These are phyloP conservation scores for Oryza meyeriana DNA, from an alignment of 176 grass and related monocot species.

Conservation along the genomic window DNA sequence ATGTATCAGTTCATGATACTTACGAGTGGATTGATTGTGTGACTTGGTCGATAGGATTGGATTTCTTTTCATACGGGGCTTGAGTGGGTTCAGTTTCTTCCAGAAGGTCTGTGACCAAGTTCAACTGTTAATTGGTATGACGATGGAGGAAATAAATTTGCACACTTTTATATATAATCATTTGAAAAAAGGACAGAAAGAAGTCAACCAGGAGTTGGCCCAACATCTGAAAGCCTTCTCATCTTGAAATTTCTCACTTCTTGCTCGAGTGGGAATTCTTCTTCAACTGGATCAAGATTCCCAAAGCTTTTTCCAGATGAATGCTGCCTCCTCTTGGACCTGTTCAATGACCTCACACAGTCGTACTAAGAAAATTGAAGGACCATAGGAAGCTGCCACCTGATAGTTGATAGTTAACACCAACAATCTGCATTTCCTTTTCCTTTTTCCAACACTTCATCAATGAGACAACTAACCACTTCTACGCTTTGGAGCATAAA, in stretches of 20 bases:
- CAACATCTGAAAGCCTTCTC: conserved; percentile 57
- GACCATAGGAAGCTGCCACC: conserved; percentile 3
- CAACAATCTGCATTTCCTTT: not conserved
- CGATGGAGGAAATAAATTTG: not conserved
- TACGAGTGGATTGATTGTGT: conserved; percentile 68
- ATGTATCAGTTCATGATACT: conserved; percentile 35
- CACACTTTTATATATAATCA: not conserved
- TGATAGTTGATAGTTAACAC: not conserved
- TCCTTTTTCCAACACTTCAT: conserved; percentile 3
- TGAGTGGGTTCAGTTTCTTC: conserved; percentile 80
- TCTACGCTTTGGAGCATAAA: not conserved
- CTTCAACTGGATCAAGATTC: conserved; percentile 79
- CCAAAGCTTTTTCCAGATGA: conserved; percentile 63
- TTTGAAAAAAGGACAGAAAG: conserved; percentile 1
- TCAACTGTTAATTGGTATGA: conserved; percentile 4
- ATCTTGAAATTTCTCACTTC: conserved; percentile 60
- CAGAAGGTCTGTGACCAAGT: conserved; percentile 55
- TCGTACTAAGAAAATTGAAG: conserved; percentile 8
- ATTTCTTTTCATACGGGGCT: conserved; percentile 45
- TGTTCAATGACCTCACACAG: conserved; percentile 26
- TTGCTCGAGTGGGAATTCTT: conserved; percentile 64
- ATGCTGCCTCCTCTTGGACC: conserved; percentile 67
- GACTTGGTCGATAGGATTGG: conserved; percentile 36
- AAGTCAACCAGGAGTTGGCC: conserved; percentile 45
- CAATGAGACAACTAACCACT: conserved; percentile 7